Evolutionary conservation across 1,139 yeast genomes (phyloP).

Genomic region (Scheffersomyces parashehatae): DNA sequence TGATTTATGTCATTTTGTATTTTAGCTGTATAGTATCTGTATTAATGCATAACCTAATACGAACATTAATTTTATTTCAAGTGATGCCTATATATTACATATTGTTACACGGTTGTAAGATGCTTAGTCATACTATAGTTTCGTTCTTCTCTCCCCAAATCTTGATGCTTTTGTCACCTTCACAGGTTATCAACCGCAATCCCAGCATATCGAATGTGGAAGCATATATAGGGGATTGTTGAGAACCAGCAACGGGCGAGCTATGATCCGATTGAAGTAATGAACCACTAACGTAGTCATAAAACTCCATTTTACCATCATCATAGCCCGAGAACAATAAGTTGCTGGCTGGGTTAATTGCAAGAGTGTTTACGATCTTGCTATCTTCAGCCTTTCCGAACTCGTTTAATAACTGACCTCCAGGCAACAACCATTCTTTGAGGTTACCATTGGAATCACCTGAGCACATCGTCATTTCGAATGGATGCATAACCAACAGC

Average conservation of each 20-base stretch:
- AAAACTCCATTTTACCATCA: constrained; percentile 75
- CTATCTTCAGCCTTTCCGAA: constrained; percentile 46
- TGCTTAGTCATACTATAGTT: not conserved
- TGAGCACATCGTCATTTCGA: constrained; percentile 69
- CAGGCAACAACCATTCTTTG: constrained; percentile 82
- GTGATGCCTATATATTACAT: too few relatives aligned
- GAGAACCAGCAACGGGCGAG: constrained; percentile 65
- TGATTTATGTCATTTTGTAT: too few relatives aligned
- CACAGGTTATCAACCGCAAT: constrained; percentile 78
- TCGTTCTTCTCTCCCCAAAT: constrained; percentile 66
- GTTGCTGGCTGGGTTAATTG: constrained; percentile 62
- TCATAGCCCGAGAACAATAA: constrained; percentile 83
- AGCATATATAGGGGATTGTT: constrained; percentile 67
- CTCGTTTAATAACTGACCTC: constrained; percentile 60
- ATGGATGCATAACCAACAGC: constrained; percentile 68
- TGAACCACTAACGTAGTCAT: constrained; percentile 74
- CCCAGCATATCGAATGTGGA: constrained; percentile 82
- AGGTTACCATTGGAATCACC: constrained; percentile 80
- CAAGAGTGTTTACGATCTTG: constrained; percentile 65
- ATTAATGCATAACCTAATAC: too few relatives aligned
- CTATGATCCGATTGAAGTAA: constrained; percentile 57
- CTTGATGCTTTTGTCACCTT: constrained; percentile 85
- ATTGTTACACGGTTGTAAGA: too few relatives aligned
- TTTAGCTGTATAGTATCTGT: too few relatives aligned
- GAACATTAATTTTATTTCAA: too few relatives aligned